These are phyloP conservation scores for Cruciata laevipes DNA, from an alignment of 257 asterid genomes.

Conservation along the genomic window DNA sequence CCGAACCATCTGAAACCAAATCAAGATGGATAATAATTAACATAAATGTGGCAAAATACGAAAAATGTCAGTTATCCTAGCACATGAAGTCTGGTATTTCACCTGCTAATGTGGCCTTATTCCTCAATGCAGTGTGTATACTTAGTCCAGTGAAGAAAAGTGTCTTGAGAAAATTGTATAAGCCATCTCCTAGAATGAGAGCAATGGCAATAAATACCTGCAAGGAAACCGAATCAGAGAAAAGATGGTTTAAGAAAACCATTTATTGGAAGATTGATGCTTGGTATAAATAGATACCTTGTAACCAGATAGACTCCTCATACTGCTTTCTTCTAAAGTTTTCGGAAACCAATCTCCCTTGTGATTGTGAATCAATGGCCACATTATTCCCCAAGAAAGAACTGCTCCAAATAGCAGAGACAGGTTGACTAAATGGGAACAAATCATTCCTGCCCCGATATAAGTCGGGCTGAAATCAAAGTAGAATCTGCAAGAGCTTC, in stretches of 20 bases:
- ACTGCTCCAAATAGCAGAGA: slow-evolving; percentile 50
- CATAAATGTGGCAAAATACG: background rate
- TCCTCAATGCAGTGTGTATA: slow-evolving; percentile 41
- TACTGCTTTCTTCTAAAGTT: slow-evolving; percentile 32
- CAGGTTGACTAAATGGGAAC: slow-evolving; percentile 47
- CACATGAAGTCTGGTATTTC: no score
- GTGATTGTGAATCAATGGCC: slow-evolving; percentile 36
- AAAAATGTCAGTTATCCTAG: background rate
- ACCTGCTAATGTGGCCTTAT: slow-evolving; percentile 36
- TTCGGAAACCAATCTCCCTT: slow-evolving; percentile 43
- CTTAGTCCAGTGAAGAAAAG: slow-evolving; percentile 41
- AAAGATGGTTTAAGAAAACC: background rate
- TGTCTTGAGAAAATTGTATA: slow-evolving; percentile 70
- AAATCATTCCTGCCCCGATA: slow-evolving; percentile 52
- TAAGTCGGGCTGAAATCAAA: slow-evolving; percentile 51
- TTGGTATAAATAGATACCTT: slow-evolving; percentile 22
- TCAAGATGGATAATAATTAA: background rate
- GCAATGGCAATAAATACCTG: slow-evolving; percentile 84
- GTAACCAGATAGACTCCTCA: slow-evolving; percentile 47
- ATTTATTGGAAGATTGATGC: background rate
- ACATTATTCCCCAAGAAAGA: slow-evolving; percentile 49
- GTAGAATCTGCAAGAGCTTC: slow-evolving; percentile 36
- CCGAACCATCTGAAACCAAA: slow-evolving; percentile 11
- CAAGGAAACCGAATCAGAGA: slow-evolving; percentile 3
- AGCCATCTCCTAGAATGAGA: slow-evolving; percentile 81